A percentile compares a stretch with the other conserved stretches of the same genome.
Conservation (phyloP, 441 rosid species). For the Raphanus hybrid region DNA sequence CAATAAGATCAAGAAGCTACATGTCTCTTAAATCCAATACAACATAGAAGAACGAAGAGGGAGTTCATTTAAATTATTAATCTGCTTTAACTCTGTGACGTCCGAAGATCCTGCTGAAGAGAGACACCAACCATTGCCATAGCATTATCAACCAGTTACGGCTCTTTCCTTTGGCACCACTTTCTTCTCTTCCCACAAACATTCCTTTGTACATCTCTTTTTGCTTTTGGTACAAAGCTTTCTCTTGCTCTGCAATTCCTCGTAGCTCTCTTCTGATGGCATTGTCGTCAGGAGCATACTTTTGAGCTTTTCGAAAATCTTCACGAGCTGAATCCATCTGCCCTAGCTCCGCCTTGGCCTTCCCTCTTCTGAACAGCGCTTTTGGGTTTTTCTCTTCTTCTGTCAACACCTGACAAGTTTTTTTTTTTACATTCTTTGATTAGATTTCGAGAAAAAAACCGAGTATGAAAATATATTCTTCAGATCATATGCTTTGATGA, state of each 20-base stretch:
- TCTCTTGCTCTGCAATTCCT: conserved; percentile 77
- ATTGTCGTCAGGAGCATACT: conserved; percentile 83
- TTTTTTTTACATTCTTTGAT: conserved; percentile 9
- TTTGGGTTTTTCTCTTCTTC: conserved; percentile 92
- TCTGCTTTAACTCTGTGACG: conserved; percentile 57
- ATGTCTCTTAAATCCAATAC: background rate
- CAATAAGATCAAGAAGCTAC: background rate
- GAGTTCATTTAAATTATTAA: conserved; percentile 22
- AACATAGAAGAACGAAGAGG: background rate
- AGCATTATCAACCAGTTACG: conserved; percentile 54
- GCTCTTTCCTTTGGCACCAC: conserved; percentile 48
- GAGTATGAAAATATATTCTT: background rate
- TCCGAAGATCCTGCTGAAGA: conserved; percentile 50
- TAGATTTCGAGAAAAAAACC: conserved; percentile 4
- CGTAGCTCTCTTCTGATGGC: conserved; percentile 80
- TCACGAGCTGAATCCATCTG: conserved; percentile 89
- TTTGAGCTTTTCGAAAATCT: conserved; percentile 82
- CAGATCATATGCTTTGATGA: background rate
- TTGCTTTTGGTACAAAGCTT: conserved; percentile 78
- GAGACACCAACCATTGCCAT: conserved; percentile 73
- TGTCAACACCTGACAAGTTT: conserved; percentile 61
- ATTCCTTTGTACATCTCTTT: conserved; percentile 90
- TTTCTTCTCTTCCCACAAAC: conserved; percentile 67
- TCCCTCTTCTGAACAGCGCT: conserved; percentile 92
- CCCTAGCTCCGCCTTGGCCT: conserved; percentile 89